Conservation (phyloP, 2,329 filamentous ascomycete species). For the Fusarium goolgardi region DNA sequence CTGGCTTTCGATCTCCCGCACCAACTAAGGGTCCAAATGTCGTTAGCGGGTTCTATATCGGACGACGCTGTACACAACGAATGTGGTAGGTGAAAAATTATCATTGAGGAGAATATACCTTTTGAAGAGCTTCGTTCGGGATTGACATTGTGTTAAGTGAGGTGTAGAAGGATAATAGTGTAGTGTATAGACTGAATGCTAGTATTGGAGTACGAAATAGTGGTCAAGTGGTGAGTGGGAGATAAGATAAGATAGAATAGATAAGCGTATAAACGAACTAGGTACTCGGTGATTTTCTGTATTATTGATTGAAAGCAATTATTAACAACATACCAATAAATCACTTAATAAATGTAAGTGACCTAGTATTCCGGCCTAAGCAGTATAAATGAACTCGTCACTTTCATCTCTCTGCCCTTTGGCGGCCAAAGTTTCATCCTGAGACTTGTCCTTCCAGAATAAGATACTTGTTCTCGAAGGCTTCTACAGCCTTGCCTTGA, state of each 20-base stretch:
- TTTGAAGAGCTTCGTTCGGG: slow-evolving; percentile 91
- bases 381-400: too few relatives aligned
- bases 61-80: too few relatives aligned
- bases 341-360: neutral
- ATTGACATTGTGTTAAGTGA: slow-evolving; percentile 80
- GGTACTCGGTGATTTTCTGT: neutral
- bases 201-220: neutral
- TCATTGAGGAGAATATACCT: slow-evolving; percentile 65
- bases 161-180: neutral
- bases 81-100: too few relatives aligned
- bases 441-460: too few relatives aligned
- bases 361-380: too few relatives aligned
- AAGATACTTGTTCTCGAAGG: too few relatives aligned
- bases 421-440: too few relatives aligned
- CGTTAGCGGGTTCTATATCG: neutral
- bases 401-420: too few relatives aligned
- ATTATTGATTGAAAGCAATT: neutral
- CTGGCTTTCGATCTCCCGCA: slow-evolving; percentile 94
- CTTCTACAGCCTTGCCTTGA: too few relatives aligned
- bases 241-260: neutral
- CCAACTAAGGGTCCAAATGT: slow-evolving; percentile 67
- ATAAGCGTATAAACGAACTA: neutral
- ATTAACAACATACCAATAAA: neutral
- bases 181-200: neutral
- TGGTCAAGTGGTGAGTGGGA: neutral